These are phyloP conservation scores for Leccinum longicurvipes DNA, from an alignment of 768 basidiomycete genomes.

Conservation along the genomic window DNA sequence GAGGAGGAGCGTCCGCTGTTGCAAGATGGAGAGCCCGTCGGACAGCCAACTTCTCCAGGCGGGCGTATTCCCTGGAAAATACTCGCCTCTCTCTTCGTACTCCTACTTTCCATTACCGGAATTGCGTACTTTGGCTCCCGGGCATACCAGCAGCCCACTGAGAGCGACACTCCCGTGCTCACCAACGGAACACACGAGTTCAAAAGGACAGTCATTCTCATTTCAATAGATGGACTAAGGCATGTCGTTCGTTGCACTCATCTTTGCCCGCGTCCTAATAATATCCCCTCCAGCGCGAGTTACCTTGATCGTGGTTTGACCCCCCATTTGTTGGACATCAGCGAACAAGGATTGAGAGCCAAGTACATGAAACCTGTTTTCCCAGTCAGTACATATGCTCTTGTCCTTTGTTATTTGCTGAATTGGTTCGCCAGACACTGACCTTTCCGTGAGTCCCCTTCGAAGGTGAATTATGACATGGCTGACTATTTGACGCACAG, in stretches of 20 bases:
- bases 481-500: slow-evolving; percentile 35
- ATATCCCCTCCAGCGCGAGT: slow-evolving; percentile 55
- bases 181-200: slow-evolving; percentile 85
- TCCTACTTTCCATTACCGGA: slow-evolving; percentile 16
- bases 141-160: slow-evolving; percentile 1
- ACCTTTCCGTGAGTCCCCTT: slow-evolving; percentile 76
- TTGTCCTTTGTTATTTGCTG: background rate
- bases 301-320: slow-evolving; percentile 85
- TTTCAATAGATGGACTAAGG: slow-evolving; percentile 87
- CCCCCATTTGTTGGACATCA: slow-evolving; percentile 77
- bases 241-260: slow-evolving; percentile 26
- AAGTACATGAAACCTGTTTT: slow-evolving; percentile 87
- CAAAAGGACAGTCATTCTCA: slow-evolving; percentile 74
- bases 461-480: background rate
- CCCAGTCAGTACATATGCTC: slow-evolving; percentile 57
- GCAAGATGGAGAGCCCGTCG: slow-evolving; percentile 9
- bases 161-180: slow-evolving; percentile 31
- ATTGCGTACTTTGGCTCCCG: slow-evolving; percentile 5
- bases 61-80: slow-evolving; percentile 6
- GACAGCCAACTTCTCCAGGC: background rate
- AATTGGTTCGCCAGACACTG: slow-evolving; percentile 51
- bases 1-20: slow-evolving; percentile 31
- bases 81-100: slow-evolving; percentile 8
- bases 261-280: slow-evolving; percentile 1
- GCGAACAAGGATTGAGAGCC: slow-evolving; percentile 79